Base-by-base conservation (phyloP, 78 protist species). In the Anaeramoeba ignava region DNA sequence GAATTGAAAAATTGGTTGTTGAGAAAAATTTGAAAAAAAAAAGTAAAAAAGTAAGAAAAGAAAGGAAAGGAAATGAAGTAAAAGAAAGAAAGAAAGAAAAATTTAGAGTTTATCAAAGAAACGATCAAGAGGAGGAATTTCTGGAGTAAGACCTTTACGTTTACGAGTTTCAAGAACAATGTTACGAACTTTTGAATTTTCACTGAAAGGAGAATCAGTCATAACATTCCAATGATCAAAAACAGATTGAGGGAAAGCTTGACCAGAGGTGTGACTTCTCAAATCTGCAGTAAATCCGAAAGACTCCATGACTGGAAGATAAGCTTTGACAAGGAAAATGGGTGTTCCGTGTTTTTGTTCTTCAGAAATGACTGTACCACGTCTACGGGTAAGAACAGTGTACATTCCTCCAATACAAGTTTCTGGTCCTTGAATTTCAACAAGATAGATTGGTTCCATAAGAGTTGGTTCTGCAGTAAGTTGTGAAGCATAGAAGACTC, bases 201-300 rank as follows among this genome's bases (percentile, higher is more conserved):
- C 90, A 34, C 81, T 90, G 78, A 93, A 81, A 37, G 97, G 94
- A 42, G 90, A 87, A 67, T 91, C 93, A n/a, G 33, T 34, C 78
- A 95, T 3, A 27, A 81, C 31, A 31, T 33, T 54, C 97, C 98
- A 97, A 94, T 96, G 99, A 88, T 94, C 96, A 88, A 98, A 96
- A 39, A 94, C 94, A 67, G 93, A 86, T 91, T 98, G 99, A 40
- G 98, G 99, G 98, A 96, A 98, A 78, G 99, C 99, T 91, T 96
- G 94, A 85, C 99, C 99, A 31, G 93, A 91, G 42, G 99, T 98
- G 91, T 89, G 81, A 27, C 96, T 80, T 78, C 99, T 94, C 23
- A 98, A 93, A 84, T 93, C 98, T 79, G 96, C 93, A 0, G 41
- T 81, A 41, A 98, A 93, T 41, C 99, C 99, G 96, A 97, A 97